A percentile compares a stretch with the other conserved stretches of the same genome.
phyloP scores from a whole-genome alignment of 352 stramenopile genomes.

The Globisporangium cystogenes region DNA sequence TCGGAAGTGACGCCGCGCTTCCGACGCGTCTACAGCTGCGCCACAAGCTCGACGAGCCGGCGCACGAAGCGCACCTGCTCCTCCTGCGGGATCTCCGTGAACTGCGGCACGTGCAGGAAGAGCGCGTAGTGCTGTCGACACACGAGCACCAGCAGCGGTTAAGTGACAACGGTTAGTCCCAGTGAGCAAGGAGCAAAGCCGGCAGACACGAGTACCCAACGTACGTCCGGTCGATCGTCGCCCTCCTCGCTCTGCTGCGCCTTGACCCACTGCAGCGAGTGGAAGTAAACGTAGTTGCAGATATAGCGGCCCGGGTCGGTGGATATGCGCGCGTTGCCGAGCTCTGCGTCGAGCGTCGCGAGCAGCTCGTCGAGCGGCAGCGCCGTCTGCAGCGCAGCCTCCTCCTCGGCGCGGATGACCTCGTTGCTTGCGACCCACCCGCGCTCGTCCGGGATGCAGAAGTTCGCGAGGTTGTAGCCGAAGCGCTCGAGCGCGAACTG shows the following conservation, averaged over 20 bases:
- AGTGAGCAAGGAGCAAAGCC: too few species aligned
- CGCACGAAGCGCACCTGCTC: slow-evolving; percentile 60
- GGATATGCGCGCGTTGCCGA: slow-evolving; percentile 40
- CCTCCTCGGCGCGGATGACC: slow-evolving; percentile 42
- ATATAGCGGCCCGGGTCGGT: slow-evolving; percentile 79
- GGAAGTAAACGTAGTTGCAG: slow-evolving; percentile 85
- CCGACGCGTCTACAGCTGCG: slow-evolving; percentile 17
- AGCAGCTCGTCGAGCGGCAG: slow-evolving; percentile 61
- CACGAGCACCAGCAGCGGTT: neutral
- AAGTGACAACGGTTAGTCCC: neutral
- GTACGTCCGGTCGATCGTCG: slow-evolving; percentile 21
- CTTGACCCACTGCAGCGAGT: slow-evolving; percentile 66
- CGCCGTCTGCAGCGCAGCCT: slow-evolving; percentile 34
- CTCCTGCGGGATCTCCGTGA: slow-evolving; percentile 44
- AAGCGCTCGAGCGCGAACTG: slow-evolving; percentile 56
- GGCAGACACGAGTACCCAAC: neutral
- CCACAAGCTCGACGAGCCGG: slow-evolving; percentile 47
- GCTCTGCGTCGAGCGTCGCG: slow-evolving; percentile 21
- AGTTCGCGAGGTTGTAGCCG: slow-evolving; percentile 79
- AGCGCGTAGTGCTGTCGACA: slow-evolving; percentile 42
- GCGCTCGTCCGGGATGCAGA: slow-evolving; percentile 74
- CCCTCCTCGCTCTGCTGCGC: slow-evolving; percentile 25
- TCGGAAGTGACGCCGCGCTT: too few species aligned
- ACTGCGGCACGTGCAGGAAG: slow-evolving; percentile 77
- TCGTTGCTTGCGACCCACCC: slow-evolving; percentile 54